These are phyloP conservation scores for Solanum bukasovii DNA, from an alignment of 257 asterid species.

Conservation along the genomic window DNA sequence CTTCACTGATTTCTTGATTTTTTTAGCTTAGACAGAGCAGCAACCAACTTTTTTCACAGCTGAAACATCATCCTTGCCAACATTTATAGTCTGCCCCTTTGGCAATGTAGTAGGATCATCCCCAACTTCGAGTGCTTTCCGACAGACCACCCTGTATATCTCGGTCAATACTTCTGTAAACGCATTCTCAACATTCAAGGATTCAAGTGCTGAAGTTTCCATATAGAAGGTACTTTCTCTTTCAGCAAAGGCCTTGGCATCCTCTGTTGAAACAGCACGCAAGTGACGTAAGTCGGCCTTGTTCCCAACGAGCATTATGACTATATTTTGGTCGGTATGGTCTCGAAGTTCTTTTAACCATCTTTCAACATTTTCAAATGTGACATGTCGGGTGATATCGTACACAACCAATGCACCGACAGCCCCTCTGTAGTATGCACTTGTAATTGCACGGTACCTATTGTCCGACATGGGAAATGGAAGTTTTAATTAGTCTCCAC, in stretches of 20 bases:
- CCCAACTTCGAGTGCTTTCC: constrained; percentile 57
- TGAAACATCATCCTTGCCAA: constrained; percentile 46
- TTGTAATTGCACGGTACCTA: constrained; percentile 69
- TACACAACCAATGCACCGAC: constrained; percentile 61
- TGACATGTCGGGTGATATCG: constrained; percentile 59
- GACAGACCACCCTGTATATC: constrained; percentile 50
- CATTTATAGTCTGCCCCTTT: constrained; percentile 41
- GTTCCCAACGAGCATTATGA: constrained; percentile 68
- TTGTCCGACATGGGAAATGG: neutral
- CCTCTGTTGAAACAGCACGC: constrained; percentile 57
- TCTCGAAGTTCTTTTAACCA: constrained; percentile 69
- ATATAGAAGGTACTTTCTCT: constrained; percentile 45
- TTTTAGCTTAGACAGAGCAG: constrained; percentile 28
- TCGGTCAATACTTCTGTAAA: constrained; percentile 56
- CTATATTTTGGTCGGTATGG: constrained; percentile 57
- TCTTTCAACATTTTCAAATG: constrained; percentile 54
- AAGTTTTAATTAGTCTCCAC: neutral
- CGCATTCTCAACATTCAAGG: constrained; percentile 60
- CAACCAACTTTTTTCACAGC: constrained; percentile 47
- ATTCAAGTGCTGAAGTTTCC: constrained; percentile 68
- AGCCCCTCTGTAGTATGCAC: constrained; percentile 69
- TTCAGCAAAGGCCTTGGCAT: constrained; percentile 43
- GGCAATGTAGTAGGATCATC: constrained; percentile 50
- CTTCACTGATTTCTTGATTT: neutral
- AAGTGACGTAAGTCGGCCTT: constrained; percentile 61